phyloP scores from a whole-genome alignment of 805 yeast genomes.

The Yarrowia sp. region DNA sequence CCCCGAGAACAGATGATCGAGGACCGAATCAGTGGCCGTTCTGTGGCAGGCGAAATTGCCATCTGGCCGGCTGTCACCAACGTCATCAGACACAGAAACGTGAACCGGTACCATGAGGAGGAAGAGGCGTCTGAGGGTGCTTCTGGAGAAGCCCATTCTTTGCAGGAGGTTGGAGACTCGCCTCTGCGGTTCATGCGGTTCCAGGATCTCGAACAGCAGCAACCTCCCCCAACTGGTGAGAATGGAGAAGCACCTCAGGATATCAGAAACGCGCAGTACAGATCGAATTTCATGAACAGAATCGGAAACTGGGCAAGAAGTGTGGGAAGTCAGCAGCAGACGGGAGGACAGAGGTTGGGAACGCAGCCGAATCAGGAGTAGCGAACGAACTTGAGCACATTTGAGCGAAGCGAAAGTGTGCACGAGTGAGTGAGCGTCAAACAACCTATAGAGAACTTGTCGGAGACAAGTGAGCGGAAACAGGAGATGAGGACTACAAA shows the following conservation, averaged over 20 bases:
- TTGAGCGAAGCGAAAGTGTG: neutral
- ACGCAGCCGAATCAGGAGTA: conserved; percentile 14
- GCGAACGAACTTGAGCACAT: neutral
- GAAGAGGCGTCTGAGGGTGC: neutral
- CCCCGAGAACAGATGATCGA: conserved; percentile 24
- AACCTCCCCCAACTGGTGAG: no score
- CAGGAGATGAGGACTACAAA: no score
- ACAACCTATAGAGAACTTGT: neutral
- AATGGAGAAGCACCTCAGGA: neutral
- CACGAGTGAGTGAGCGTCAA: neutral
- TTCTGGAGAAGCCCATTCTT: neutral
- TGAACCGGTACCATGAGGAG: conserved; percentile 24
- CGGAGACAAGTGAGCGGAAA: neutral
- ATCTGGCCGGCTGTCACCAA: conserved; percentile 8
- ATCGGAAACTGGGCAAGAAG: conserved; percentile 18
- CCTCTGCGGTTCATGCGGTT: conserved; percentile 29
- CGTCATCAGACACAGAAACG: conserved; percentile 17
- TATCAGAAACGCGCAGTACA: neutral
- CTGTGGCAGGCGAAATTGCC: conserved; percentile 32
- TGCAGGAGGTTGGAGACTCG: conserved; percentile 7
- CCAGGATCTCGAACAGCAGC: conserved; percentile 16
- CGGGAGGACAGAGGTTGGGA: conserved; percentile 18
- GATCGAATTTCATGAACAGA: neutral
- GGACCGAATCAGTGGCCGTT: conserved; percentile 19
- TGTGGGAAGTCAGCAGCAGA: conserved; percentile 5